Evolutionary conservation across 225 moss, liverwort and hornwort species (phyloP), one percentile per base, ranked within the genome.

Genomic region (Sphagnum contortum): DNA sequence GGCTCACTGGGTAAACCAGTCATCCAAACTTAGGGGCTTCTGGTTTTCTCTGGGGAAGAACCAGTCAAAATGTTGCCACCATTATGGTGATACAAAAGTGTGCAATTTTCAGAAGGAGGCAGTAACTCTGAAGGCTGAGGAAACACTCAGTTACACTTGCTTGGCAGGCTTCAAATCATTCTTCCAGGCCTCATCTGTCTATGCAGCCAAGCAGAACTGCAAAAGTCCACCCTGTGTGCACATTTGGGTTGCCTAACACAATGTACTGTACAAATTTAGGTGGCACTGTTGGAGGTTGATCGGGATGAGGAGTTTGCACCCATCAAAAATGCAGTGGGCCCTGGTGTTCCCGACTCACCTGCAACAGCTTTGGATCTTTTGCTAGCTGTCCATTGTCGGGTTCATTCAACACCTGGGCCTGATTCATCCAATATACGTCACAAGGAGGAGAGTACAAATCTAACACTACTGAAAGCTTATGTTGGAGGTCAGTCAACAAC

Each of bases 251-350:
- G 12, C 58, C 3, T 58, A 44, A 13, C 2, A 13, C 44, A 13
- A 3, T 57, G 11, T 11, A 12, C 0, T n/a, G 2, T 29, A 47
- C 14, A 48, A 14, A 44, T 50, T 4, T 7, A 95, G 94, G 88
- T 92, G 9, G 90, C 78, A 6, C 76, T 95, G 12, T 73, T 95
- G 69, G 92, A 95, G 72, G 95, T 95, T 0, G 67, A 59, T 44
- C 86, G 95, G 6, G 86, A 92, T 44, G 95, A 95, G 69, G 92
- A 95, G 64, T 95, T 95, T 69, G 91, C 95, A 62, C 95, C 95
- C 1, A 84, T 95, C 55, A 92, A 95, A 83, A 95, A 95, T 70
- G 89, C 94, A 46, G 51, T 53, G 47, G 83, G 78, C 4, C 72
- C 87, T 46, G 88, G 84, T 58, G 76, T 81, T 29, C 80, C 79